These are phyloP conservation scores for Aspergillus tubingensis DNA, from an alignment of 2,329 filamentous ascomycete species.

Conservation along the genomic window DNA sequence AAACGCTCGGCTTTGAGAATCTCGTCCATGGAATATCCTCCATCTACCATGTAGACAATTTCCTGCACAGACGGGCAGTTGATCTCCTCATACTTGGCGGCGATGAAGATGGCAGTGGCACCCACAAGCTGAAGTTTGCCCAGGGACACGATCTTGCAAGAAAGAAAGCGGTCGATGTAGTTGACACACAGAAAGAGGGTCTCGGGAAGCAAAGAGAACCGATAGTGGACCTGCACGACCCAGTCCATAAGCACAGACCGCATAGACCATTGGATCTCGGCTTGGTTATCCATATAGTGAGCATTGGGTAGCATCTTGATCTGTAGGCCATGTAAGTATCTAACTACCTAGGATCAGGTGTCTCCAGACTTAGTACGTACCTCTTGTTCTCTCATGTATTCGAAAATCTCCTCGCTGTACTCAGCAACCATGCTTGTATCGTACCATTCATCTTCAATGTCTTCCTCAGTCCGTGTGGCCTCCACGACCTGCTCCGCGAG, in stretches of 20 bases:
- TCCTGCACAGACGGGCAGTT: slow-evolving; percentile 93
- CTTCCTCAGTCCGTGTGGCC: slow-evolving; percentile 65
- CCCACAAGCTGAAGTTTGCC: slow-evolving; percentile 95
- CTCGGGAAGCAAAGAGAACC: slow-evolving; percentile 88
- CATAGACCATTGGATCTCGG: slow-evolving; percentile 99
- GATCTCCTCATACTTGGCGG: slow-evolving; percentile 98
- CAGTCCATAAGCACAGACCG: slow-evolving; percentile 96
- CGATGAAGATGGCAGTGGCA: slow-evolving; percentile 91
- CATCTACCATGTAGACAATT: slow-evolving; percentile 98
- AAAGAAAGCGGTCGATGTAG: slow-evolving; percentile 95
- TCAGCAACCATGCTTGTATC: slow-evolving; percentile 98
- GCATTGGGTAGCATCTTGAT: slow-evolving; percentile 80
- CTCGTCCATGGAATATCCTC: slow-evolving; percentile 84
- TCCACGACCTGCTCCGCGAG: slow-evolving; percentile 68
- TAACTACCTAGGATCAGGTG: neutral
- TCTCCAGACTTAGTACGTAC: slow-evolving; percentile 49
- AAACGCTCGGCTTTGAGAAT: slow-evolving; percentile 96
- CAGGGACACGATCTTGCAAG: slow-evolving; percentile 89
- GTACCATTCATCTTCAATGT: slow-evolving; percentile 84
- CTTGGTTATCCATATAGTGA: slow-evolving; percentile 95
- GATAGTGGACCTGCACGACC: slow-evolving; percentile 92
- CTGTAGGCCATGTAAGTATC: slow-evolving; percentile 47
- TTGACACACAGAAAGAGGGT: slow-evolving; percentile 94
- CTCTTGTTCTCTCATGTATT: slow-evolving; percentile 88
- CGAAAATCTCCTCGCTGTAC: slow-evolving; percentile 93